These are phyloP conservation scores for Suillus paluster DNA, from an alignment of 768 basidiomycete genomes.

Conservation along the genomic window DNA sequence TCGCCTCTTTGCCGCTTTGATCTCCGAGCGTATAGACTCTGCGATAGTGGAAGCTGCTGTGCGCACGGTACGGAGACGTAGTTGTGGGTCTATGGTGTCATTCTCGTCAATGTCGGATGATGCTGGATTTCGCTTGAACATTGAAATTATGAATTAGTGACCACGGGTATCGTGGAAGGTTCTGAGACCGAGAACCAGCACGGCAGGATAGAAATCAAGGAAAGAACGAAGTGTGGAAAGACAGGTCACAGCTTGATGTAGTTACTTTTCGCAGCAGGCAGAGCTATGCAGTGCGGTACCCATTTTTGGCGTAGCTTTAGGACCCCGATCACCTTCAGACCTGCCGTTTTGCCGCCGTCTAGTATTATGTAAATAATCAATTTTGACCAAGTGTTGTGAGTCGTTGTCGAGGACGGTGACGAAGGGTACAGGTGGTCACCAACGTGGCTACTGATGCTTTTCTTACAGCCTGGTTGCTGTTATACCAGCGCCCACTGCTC, in stretches of 20 bases:
- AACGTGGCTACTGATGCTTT: neutral
- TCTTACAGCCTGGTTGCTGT: no score
- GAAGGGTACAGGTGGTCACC: neutral
- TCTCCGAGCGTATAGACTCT: constrained; percentile 82
- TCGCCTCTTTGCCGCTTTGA: constrained; percentile 64
- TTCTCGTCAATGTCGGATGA: constrained; percentile 63
- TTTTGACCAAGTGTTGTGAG: no score
- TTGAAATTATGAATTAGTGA: constrained; percentile 28
- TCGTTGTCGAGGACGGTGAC: neutral
- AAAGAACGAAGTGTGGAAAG: constrained; percentile 11
- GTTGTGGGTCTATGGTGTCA: constrained; percentile 77
- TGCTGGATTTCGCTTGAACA: constrained; percentile 45
- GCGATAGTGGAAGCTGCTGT: constrained; percentile 92
- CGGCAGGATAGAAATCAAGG: constrained; percentile 23
- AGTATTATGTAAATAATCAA: no score
- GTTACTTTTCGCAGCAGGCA: neutral
- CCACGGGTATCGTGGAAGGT: constrained; percentile 20
- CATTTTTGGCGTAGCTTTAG: neutral
- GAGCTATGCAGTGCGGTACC: neutral
- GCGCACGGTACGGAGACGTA: constrained; percentile 88
- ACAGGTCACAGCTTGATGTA: neutral
- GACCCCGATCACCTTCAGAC: neutral
- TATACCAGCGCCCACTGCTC: neutral
- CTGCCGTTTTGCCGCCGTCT: no score
- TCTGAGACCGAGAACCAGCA: constrained; percentile 36